These are phyloP conservation scores for Chalara sp. DNA, from an alignment of 2,329 filamentous ascomycete species.

Conservation along the genomic window DNA sequence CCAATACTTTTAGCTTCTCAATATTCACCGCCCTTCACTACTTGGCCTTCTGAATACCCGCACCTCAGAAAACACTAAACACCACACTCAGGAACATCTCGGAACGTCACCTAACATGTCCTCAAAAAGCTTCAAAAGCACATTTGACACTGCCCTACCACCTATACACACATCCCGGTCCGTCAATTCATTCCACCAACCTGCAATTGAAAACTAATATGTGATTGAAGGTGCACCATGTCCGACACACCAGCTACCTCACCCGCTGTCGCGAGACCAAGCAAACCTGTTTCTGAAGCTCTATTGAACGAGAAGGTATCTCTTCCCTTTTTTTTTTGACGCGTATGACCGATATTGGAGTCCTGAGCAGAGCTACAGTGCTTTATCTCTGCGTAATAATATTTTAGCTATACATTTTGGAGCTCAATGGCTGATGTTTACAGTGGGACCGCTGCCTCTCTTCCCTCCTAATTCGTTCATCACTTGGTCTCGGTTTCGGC, in stretches of 20 bases:
- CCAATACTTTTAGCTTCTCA: no score
- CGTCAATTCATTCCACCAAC: constrained; percentile 4
- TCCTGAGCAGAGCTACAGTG: no score
- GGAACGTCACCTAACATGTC: no score
- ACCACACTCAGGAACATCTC: no score
- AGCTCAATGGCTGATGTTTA: constrained; percentile 4
- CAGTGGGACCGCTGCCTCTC: constrained; percentile 99
- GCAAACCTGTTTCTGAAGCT: constrained; percentile 87
- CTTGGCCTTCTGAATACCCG: no score
- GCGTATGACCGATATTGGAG: constrained; percentile 16
- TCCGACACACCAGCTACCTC: constrained; percentile 35
- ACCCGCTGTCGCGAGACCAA: constrained; percentile 61
- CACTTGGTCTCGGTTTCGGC: constrained; percentile 92
- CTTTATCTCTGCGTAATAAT: no score
- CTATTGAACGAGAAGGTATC: constrained; percentile 96
- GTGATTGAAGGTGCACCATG: constrained; percentile 9
- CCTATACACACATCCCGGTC: constrained; percentile 8
- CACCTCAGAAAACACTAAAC: no score
- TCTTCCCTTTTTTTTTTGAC: background rate
- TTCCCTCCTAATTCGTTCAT: constrained; percentile 93
- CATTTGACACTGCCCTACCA: no score
- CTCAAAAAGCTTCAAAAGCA: no score
- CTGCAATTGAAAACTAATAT: constrained; percentile 1
- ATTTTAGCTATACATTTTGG: background rate
- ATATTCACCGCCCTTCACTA: no score